Base-by-base conservation (phyloP, 805 yeast genomes). In the Suhomyces emberorum region DNA sequence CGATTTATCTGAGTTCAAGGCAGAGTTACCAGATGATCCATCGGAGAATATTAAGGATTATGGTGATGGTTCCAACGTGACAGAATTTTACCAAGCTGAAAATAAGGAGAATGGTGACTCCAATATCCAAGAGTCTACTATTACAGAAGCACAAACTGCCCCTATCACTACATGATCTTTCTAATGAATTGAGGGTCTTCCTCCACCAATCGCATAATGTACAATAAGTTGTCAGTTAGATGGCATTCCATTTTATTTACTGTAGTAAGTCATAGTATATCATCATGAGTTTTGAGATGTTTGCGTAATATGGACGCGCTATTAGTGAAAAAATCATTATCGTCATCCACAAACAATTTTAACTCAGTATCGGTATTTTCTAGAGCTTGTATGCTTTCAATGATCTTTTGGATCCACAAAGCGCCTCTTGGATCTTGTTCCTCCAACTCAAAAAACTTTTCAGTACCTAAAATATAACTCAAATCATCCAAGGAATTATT, bases 11-110 rank as follows among this genome's bases (percentile, higher is more conserved):
- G 71, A 69, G 51, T 77, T 77, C 61, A 74, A 76, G 55, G 66
- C 69, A 44, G 72, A 69, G 18, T 62, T 79, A 43, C 83, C 77
- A 21, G 77, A 69, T 28, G 75, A 65, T 26, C 62, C 60, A 27
- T 56, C 54, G 28, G 64, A 52, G 30, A 70, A 67, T 35, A 72
- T 80, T 46, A 81, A 76, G 55, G 89, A 82, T 60, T 82, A 82
- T 48, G 89, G 89, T 55, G 87, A 83, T 58, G 89, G 87, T 53
- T 37, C 52, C 7, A 47, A 51, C 34, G 72, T 68, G n/a, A n/a
- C n/a, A n/a, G n/a, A n/a, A n/a, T n/a, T n/a, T n/a, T n/a, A n/a
- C n/a, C n/a, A n/a, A n/a, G n/a, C n/a, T n/a, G n/a, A n/a, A n/a
- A n/a, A n/a, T n/a, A n/a, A n/a, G n/a, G n/a, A n/a, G n/a, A n/a